phyloP scores from a whole-genome alignment of 495 filamentous ascomycete species.

The Hypoxylon lienhwacheense region DNA sequence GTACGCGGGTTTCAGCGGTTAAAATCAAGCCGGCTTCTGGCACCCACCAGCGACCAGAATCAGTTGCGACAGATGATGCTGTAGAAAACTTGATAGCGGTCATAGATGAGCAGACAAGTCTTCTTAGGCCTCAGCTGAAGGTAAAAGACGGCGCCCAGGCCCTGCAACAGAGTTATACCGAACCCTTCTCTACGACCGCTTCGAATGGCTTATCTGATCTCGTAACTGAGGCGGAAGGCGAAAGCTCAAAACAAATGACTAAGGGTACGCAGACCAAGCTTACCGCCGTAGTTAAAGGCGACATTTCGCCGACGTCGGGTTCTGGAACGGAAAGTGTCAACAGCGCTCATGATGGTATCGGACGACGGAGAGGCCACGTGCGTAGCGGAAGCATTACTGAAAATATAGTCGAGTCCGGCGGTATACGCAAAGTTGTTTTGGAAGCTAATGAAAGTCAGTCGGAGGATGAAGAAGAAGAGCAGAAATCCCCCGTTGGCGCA shows the following conservation, averaged over 20 bases:
- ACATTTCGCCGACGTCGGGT: constrained; percentile 36
- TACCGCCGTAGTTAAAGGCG: constrained; percentile 8
- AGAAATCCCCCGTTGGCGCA: neutral
- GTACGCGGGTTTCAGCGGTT: constrained; percentile 82
- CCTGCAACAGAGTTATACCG: constrained; percentile 67
- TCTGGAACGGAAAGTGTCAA: constrained; percentile 22
- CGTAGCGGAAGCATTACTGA: constrained; percentile 89
- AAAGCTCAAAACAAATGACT: constrained; percentile 25
- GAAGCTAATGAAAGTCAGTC: constrained; percentile 66
- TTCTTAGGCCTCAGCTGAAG: constrained; percentile 42
- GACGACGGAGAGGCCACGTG: constrained; percentile 57
- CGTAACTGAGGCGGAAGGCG: constrained; percentile 27
- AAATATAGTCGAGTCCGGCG: constrained; percentile 78
- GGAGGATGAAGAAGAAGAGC: constrained; percentile 38
- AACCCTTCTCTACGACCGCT: constrained; percentile 40
- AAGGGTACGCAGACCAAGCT: constrained; percentile 26
- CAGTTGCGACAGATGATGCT: constrained; percentile 15
- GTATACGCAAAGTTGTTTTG: constrained; percentile 82
- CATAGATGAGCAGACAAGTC: constrained; percentile 47
- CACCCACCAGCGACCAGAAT: constrained; percentile 33
- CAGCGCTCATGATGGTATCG: constrained; percentile 17
- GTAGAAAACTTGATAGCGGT: constrained; percentile 27
- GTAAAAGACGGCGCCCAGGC: constrained; percentile 71
- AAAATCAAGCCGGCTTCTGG: constrained; percentile 73
- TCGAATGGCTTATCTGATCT: constrained; percentile 39